Percentiles rank a stretch among this genome's conserved stretches.
These are phyloP conservation scores for Dorcoceras hygrometricum DNA, from an alignment of 257 asterid species.

Conservation along the genomic window DNA sequence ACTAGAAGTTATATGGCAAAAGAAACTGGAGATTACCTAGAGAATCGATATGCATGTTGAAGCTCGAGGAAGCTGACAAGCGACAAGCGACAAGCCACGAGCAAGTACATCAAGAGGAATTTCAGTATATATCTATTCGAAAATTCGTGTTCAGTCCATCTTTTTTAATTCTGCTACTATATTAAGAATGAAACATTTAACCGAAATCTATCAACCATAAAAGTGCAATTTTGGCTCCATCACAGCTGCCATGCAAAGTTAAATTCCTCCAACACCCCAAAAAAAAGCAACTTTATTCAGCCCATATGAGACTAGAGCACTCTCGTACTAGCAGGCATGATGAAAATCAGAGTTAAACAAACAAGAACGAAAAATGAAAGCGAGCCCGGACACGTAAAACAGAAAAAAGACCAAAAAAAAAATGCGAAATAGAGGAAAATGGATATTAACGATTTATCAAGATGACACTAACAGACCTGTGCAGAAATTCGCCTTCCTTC, in stretches of 20 bases:
- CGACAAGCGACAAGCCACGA: too few relatives aligned
- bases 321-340: background rate
- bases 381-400: background rate
- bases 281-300: background rate
- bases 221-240: background rate
- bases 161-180: too few relatives aligned
- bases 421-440: background rate
- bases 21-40: too few relatives aligned
- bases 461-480: constrained; percentile 41
- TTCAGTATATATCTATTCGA: too few relatives aligned
- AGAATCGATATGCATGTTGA: too few relatives aligned
- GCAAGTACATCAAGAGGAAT: too few relatives aligned
- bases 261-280: background rate
- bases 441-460: background rate
- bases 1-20: too few relatives aligned
- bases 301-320: background rate
- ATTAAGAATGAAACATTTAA: too few relatives aligned
- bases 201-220: background rate
- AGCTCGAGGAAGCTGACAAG: too few relatives aligned
- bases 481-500: constrained; percentile 31
- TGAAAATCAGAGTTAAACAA: background rate
- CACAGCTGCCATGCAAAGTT: background rate
- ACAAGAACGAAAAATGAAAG: background rate
- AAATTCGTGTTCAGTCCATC: too few relatives aligned
- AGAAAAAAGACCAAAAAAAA: too few relatives aligned